These are phyloP conservation scores for Penicillium odoratum DNA, from an alignment of 495 filamentous ascomycete genomes.

Conservation along the genomic window DNA sequence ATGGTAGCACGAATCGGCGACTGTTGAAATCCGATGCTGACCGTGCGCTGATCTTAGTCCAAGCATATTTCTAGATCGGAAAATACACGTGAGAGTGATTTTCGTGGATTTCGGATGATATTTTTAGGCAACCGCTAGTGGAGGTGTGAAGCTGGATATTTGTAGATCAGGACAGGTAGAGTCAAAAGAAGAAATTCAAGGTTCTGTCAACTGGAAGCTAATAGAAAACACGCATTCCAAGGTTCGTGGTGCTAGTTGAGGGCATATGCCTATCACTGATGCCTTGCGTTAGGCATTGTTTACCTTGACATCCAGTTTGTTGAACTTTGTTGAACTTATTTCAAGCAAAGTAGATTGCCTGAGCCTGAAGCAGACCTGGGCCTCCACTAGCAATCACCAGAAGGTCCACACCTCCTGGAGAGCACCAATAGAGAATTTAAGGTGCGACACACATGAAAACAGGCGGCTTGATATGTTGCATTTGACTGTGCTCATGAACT, in stretches of 20 bases:
- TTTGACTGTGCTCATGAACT: background rate
- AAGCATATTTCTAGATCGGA: background rate
- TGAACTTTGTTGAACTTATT: too few relatives aligned
- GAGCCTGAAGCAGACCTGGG: slow-evolving; percentile 12
- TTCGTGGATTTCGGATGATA: slow-evolving; percentile 8
- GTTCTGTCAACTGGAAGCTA: background rate
- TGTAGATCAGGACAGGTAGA: background rate
- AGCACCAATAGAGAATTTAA: slow-evolving; percentile 10
- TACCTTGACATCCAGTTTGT: slow-evolving; percentile 8
- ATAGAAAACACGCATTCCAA: background rate
- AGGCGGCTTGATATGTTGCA: slow-evolving; percentile 12
- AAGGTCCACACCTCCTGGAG: background rate
- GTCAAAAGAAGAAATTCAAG: slow-evolving; percentile 1
- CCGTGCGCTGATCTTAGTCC: background rate
- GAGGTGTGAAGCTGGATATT: background rate
- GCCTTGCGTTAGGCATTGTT: slow-evolving; percentile 7
- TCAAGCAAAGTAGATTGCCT: slow-evolving; percentile 10
- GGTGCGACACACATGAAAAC: slow-evolving; percentile 5
- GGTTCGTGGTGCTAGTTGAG: too few relatives aligned
- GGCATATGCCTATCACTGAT: slow-evolving; percentile 5
- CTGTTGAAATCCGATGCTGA: background rate
- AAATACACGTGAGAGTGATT: background rate
- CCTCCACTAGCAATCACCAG: slow-evolving; percentile 8
- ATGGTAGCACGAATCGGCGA: background rate
- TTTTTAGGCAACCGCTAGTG: slow-evolving; percentile 4